Conservation (phyloP, 2,329 filamentous ascomycete species). For the Calonectria hongkongensis region DNA sequence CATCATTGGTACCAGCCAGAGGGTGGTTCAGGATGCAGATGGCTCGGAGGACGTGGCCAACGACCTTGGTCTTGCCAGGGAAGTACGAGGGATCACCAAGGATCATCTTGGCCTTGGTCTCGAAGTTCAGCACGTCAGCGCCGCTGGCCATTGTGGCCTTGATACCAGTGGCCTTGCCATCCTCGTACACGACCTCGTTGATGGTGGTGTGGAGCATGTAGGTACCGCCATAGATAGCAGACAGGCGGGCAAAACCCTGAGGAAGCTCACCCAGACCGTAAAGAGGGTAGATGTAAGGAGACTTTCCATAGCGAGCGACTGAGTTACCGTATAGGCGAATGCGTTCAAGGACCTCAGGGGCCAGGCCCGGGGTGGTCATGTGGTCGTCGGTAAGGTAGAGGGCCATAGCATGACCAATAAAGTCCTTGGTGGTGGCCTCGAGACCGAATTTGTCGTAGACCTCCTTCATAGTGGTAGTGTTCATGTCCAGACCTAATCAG, state of each 20-base stretch:
- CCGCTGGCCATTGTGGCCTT: slow-evolving; percentile 98
- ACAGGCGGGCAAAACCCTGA: slow-evolving; percentile 97
- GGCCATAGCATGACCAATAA: slow-evolving; percentile 98
- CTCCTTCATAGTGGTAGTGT: slow-evolving; percentile 93
- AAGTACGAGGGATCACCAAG: slow-evolving; percentile 98
- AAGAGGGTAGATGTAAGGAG: slow-evolving; percentile 98
- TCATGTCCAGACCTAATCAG: slow-evolving; percentile 83
- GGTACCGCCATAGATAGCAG: slow-evolving; percentile 98
- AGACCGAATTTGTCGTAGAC: slow-evolving; percentile 98
- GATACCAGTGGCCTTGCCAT: slow-evolving; percentile 92
- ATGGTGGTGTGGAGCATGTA: slow-evolving; percentile 99
- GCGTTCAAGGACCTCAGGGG: slow-evolving; percentile 90
- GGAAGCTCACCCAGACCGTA: slow-evolving; percentile 98
- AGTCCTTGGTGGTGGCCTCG: slow-evolving; percentile 91
- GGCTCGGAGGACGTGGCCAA: slow-evolving; percentile 93
- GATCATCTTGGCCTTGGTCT: slow-evolving; percentile 97
- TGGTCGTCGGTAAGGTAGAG: slow-evolving; percentile 95
- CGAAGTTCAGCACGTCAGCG: slow-evolving; percentile 93
- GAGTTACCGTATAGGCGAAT: slow-evolving; percentile 98
- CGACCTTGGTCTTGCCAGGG: slow-evolving; percentile 88
- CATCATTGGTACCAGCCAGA: slow-evolving; percentile 89
- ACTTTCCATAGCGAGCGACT: slow-evolving; percentile 97
- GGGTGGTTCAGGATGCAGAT: slow-evolving; percentile 99
- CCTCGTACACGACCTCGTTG: slow-evolving; percentile 91
- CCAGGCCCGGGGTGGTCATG: slow-evolving; percentile 81